phyloP scores from a whole-genome alignment of 495 filamentous ascomycete genomes.

The Talaromyces nanjingensis region DNA sequence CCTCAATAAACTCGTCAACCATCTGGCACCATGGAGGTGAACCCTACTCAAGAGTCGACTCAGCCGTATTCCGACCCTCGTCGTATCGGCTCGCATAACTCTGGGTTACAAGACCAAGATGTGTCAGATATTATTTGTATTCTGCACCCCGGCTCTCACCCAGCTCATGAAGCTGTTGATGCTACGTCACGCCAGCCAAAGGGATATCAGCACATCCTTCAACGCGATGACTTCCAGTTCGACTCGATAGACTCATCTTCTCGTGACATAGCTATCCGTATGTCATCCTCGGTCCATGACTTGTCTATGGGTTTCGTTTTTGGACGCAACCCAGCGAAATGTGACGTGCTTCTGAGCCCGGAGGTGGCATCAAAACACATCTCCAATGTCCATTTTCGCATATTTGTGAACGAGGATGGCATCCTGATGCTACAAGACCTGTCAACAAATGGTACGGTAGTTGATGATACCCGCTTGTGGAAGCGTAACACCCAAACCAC shows the following conservation, averaged over 20 bases:
- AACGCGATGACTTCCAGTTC: constrained; percentile 30
- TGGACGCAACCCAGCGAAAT: constrained; percentile 62
- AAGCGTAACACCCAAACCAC: constrained; percentile 37
- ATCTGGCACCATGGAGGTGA: constrained; percentile 26
- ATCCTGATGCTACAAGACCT: constrained; percentile 85
- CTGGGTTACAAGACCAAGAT: constrained; percentile 72
- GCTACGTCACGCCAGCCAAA: constrained; percentile 25
- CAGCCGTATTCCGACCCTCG: constrained; percentile 77
- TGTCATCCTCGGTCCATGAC: constrained; percentile 63
- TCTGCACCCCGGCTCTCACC: constrained; percentile 68
- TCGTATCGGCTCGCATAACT: constrained; percentile 65
- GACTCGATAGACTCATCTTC: constrained; percentile 37
- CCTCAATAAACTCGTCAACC: background rate
- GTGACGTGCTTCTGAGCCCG: constrained; percentile 62
- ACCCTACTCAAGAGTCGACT: constrained; percentile 60
- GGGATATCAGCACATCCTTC: constrained; percentile 54
- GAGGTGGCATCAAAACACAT: constrained; percentile 51
- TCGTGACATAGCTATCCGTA: constrained; percentile 68
- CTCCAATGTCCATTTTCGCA: constrained; percentile 88
- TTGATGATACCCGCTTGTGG: constrained; percentile 60
- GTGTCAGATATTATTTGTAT: constrained; percentile 84
- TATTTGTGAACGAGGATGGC: constrained; percentile 71
- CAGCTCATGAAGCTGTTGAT: constrained; percentile 61
- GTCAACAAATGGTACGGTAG: constrained; percentile 88
- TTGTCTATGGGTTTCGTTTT: constrained; percentile 69